phyloP scores from a whole-genome alignment of 768 basidiomycete genomes.

The Trametes maxima region DNA sequence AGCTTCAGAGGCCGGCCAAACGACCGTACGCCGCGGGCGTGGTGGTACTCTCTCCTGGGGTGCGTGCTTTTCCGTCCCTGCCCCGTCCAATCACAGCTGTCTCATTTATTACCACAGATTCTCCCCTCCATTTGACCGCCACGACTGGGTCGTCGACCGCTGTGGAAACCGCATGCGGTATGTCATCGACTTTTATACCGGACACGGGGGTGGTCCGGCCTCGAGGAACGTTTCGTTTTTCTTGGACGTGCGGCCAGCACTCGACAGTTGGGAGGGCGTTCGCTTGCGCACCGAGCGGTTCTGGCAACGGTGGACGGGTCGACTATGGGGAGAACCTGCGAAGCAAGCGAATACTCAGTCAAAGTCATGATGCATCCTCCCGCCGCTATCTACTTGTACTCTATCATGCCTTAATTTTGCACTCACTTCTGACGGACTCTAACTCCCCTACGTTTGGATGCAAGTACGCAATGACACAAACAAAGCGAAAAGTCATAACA shows the following conservation, averaged over 20 bases:
- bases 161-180: slow-evolving; percentile 90
- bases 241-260: slow-evolving; percentile 90
- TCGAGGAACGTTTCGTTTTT: slow-evolving; percentile 77
- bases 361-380: slow-evolving; percentile 5
- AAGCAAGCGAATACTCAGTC: slow-evolving; percentile 4
- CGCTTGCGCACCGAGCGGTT: slow-evolving; percentile 74
- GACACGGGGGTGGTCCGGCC: slow-evolving; percentile 51
- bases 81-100: slow-evolving; percentile 11
- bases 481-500: neutral
- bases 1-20: slow-evolving; percentile 90
- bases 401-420: slow-evolving; percentile 9
- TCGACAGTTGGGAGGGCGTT: slow-evolving; percentile 94
- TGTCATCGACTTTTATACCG: slow-evolving; percentile 98
- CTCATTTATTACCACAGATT: slow-evolving; percentile 56
- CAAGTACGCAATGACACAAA: neutral
- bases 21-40: slow-evolving; percentile 79
- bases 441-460: neutral
- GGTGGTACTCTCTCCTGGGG: slow-evolving; percentile 85
- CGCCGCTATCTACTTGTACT: neutral
- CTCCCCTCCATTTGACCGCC: slow-evolving; percentile 92
- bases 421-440: neutral
- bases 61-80: slow-evolving; percentile 40
- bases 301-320: slow-evolving; percentile 42
- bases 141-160: slow-evolving; percentile 96
- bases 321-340: slow-evolving; percentile 18